Evolutionary conservation across 1,284 basidiomycete species (phyloP).

Genomic region (Singerocomus inundabilis): DNA sequence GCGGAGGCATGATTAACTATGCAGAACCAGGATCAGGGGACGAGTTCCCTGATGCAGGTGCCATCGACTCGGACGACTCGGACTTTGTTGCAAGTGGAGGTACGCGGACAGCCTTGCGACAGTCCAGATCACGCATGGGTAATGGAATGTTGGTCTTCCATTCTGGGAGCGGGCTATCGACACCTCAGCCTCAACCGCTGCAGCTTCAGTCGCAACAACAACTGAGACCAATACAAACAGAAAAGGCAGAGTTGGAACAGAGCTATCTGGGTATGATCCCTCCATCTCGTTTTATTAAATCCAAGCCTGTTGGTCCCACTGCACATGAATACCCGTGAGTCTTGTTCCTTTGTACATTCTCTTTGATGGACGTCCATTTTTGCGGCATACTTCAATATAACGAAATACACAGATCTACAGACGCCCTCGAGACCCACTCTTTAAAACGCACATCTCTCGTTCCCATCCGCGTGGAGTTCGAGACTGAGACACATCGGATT

Average conservation of each 20-base stretch:
- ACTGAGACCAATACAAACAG: constrained; percentile 29
- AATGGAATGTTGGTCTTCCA: constrained; percentile 37
- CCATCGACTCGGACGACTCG: constrained; percentile 73
- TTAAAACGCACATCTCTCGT: constrained; percentile 69
- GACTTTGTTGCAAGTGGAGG: constrained; percentile 58
- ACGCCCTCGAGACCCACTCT: constrained; percentile 66
- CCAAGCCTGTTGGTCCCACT: constrained; percentile 58
- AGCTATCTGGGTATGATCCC: constrained; percentile 88
- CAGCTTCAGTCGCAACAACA: constrained; percentile 27
- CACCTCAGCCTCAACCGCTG: constrained; percentile 33
- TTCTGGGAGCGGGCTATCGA: constrained; percentile 34
- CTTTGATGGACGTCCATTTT: constrained; percentile 21
- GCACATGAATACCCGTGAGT: constrained; percentile 71
- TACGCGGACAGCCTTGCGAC: constrained; percentile 44
- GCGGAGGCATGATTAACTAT: constrained; percentile 79
- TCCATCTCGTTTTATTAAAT: constrained; percentile 74
- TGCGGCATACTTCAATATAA: constrained; percentile 18
- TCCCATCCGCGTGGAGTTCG: constrained; percentile 93
- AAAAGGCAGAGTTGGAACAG: constrained; percentile 71
- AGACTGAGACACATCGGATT: constrained; percentile 88
- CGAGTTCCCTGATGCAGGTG: constrained; percentile 75
- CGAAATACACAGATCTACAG: constrained; percentile 51
- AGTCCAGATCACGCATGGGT: constrained; percentile 38
- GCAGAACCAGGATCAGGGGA: constrained; percentile 84
- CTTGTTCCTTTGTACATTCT: constrained; percentile 15